Base-by-base conservation (phyloP, 805 yeast genomes). In the Hanseniaspora pseudoguilliermondii region DNA sequence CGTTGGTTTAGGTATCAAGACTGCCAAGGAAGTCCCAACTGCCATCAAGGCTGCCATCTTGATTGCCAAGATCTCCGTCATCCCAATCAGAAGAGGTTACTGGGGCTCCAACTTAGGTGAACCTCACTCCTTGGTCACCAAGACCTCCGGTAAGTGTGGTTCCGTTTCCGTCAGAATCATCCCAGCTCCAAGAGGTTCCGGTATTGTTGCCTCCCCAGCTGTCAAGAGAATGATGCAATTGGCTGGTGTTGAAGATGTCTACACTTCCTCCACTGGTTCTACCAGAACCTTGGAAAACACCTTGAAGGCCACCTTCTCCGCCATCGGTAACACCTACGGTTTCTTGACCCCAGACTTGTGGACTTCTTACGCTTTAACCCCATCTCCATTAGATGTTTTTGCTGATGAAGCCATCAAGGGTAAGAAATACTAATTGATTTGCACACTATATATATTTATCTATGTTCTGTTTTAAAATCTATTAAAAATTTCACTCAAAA, bases 141-240 rank as follows among this genome's bases (percentile, higher is more conserved):
- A 93, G 89, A 88, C 90, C 75, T 85, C 97, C 67, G 98, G 98
- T 81, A 93, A 91, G 89, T 93, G 97, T 82, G 98, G 98, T 84
- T 91, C 97, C 77, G 97, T 93, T 73, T 75, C 84, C 63, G 96
- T 91, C 67, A 89, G 98, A 84, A 84, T 93, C 74, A 90, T 93
- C 74, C 98, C 98, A 78, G 98, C 98, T 67, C 97, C 98, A 84
- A 93, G 98, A 84, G 98, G 98, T 91, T 89, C 95, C 76, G 97
- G 97, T 86, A 87, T 93, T 73, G 96, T 93, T 69, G 98, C 98
- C 73, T 93, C 98, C 69, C 97, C 98, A 75, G 96, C 96, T 67
- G 97, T 93, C 75, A 91, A 90, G 86, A 89, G 89, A 80, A 84
- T 93, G 78, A 81, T 93, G 80, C 96, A 91, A 81, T 86, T 93